These are phyloP conservation scores for Zea luxurians DNA, from an alignment of 176 grass and related monocot species.

Conservation along the genomic window DNA sequence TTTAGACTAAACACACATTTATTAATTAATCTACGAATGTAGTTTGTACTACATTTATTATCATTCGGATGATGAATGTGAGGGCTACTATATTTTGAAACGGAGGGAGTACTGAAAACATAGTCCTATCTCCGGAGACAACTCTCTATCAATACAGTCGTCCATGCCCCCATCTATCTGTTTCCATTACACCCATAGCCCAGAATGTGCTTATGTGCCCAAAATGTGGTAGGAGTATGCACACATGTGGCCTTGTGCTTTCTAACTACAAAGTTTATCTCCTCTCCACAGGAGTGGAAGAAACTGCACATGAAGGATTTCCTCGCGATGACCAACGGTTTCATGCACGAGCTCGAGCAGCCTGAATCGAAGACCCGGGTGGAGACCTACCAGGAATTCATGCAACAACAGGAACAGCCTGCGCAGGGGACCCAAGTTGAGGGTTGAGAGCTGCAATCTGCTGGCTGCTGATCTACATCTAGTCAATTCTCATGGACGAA, in stretches of 20 bases:
- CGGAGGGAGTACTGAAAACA: background rate
- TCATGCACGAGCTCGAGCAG: slow-evolving; percentile 52
- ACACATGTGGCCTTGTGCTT: background rate
- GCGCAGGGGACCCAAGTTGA: slow-evolving; percentile 46
- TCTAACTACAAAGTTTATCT: background rate
- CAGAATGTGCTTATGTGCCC: background rate
- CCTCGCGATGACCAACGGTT: slow-evolving; percentile 69
- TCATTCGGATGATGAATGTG: too few relatives aligned
- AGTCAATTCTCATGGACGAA: slow-evolving; percentile 31
- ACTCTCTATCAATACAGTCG: background rate
- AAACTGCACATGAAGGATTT: slow-evolving; percentile 70
- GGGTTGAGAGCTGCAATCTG: slow-evolving; percentile 18
- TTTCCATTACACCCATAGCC: background rate
- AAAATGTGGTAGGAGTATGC: background rate
- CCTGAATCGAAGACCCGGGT: slow-evolving; percentile 64
- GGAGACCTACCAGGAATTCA: slow-evolving; percentile 67
- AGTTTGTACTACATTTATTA: too few relatives aligned
- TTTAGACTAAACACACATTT: too few relatives aligned
- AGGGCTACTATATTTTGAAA: too few relatives aligned
- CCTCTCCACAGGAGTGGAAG: slow-evolving; percentile 67
- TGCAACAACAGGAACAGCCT: slow-evolving; percentile 60
- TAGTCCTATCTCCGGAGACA: background rate
- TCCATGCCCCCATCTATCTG: background rate
- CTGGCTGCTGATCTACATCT: background rate
- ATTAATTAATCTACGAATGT: too few relatives aligned